phyloP scores from a whole-genome alignment of 768 basidiomycete species.

The Hortiboletus flavorubellus region DNA sequence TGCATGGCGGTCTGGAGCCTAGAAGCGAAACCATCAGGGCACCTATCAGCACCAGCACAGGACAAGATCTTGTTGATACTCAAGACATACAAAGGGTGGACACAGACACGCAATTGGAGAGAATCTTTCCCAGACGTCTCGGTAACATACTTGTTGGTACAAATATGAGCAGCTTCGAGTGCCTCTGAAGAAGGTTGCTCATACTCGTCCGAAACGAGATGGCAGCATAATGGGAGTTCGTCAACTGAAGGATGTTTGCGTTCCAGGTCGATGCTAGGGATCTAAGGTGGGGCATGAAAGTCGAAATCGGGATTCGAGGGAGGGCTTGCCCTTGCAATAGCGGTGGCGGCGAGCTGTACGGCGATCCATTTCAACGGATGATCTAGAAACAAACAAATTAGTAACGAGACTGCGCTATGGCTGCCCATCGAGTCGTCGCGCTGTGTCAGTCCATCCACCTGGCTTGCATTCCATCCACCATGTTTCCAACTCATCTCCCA shows the following conservation, averaged over 20 bases:
- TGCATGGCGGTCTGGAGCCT: slow-evolving; percentile 98
- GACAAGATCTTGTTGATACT: slow-evolving; percentile 99
- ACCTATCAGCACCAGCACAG: slow-evolving; percentile 99
- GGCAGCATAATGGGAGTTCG: slow-evolving; percentile 97
- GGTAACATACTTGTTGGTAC: slow-evolving; percentile 99
- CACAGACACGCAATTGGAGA: slow-evolving; percentile 96
- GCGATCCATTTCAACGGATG: slow-evolving; percentile 70
- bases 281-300: slow-evolving; percentile 44
- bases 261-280: slow-evolving; percentile 94
- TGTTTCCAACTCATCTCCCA: not conserved
- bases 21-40: not conserved
- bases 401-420: not conserved
- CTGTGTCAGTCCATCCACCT: slow-evolving; percentile 8
- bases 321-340: slow-evolving; percentile 99
- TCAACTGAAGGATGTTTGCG: slow-evolving; percentile 95
- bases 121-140: slow-evolving; percentile 98
- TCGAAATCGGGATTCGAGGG: slow-evolving; percentile 77
- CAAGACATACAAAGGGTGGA: slow-evolving; percentile 98
- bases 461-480: slow-evolving; percentile 13
- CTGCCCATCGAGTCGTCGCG: not conserved
- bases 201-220: slow-evolving; percentile 97
- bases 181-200: slow-evolving; percentile 96
- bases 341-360: slow-evolving; percentile 98
- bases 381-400: slow-evolving; percentile 13
- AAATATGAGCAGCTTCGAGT: slow-evolving; percentile 97